phyloP scores from a whole-genome alignment of 2,329 filamentous ascomycete genomes.

The Cladophialophora chaetospira region DNA sequence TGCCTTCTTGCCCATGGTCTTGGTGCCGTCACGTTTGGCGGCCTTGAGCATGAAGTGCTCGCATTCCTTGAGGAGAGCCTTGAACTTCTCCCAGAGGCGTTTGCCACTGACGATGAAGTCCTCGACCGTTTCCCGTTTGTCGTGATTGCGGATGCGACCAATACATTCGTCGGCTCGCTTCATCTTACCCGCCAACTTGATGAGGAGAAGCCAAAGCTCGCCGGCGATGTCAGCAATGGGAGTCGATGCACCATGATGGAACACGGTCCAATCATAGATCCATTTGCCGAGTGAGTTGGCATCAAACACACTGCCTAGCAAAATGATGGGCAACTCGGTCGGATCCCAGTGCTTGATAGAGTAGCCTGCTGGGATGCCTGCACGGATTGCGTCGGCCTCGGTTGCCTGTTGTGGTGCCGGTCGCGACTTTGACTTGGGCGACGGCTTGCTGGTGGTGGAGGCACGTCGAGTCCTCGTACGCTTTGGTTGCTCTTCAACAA shows the following conservation, averaged over 20 bases:
- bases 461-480: conserved; percentile 54
- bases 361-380: conserved; percentile 81
- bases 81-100: conserved; percentile 80
- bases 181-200: conserved; percentile 90
- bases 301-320: conserved; percentile 94
- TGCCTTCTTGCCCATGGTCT: conserved; percentile 85
- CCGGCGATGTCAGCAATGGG: conserved; percentile 89
- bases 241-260: conserved; percentile 76
- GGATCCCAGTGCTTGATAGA: conserved; percentile 99
- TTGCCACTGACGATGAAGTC: conserved; percentile 91
- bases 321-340: conserved; percentile 86
- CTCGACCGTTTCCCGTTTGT: conserved; percentile 78
- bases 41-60: conserved; percentile 95
- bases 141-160: conserved; percentile 68
- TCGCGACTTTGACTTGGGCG: conserved; percentile 45
- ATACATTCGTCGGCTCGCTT: conserved; percentile 83
- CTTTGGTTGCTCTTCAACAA: conserved; percentile 58
- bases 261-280: conserved; percentile 99
- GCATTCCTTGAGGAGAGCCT: conserved; percentile 83
- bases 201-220: conserved; percentile 91
- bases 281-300: conserved; percentile 97
- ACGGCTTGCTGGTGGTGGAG: conserved; percentile 53
- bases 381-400: conserved; percentile 64
- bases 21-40: conserved; percentile 69
- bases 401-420: conserved; percentile 55